These are phyloP conservation scores for Coemansia sp. DNA, from an alignment of 192 early-diverging fungal species.

Conservation along the genomic window DNA sequence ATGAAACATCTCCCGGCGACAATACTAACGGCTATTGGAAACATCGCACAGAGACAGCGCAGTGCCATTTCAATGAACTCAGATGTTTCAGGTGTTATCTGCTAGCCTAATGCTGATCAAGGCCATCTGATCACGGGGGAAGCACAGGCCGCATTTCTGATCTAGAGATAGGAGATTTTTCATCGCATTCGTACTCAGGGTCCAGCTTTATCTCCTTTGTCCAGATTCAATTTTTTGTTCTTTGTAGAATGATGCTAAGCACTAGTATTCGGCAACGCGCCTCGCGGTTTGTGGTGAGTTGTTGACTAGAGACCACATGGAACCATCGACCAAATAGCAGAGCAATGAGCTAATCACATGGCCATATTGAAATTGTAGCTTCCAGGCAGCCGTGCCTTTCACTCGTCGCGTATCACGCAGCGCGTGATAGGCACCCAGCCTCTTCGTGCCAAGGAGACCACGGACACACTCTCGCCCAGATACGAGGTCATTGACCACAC, in stretches of 20 bases:
- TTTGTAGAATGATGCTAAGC: conserved; percentile 28
- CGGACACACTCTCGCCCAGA: conserved; percentile 56
- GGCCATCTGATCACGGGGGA: background rate
- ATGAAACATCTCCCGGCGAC: too few relatives aligned
- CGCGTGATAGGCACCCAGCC: conserved; percentile 72
- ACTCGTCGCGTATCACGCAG: conserved; percentile 61
- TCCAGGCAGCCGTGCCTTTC: conserved; percentile 59
- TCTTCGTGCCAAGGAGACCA: conserved; percentile 69
- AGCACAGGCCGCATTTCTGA: background rate
- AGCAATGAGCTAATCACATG: background rate
- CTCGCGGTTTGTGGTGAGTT: conserved; percentile 42
- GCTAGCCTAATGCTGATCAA: too few relatives aligned
- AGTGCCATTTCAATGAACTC: too few relatives aligned
- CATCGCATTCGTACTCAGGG: background rate
- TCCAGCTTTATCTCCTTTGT: background rate
- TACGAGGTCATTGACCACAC: conserved; percentile 98
- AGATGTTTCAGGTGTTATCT: too few relatives aligned
- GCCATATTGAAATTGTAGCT: conserved; percentile 15
- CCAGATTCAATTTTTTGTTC: background rate
- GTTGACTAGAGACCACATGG: background rate
- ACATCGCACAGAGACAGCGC: too few relatives aligned
- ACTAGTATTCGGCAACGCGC: conserved; percentile 33
- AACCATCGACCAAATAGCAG: background rate
- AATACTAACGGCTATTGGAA: too few relatives aligned
- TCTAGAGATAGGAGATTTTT: background rate